Evolutionary conservation across 78 protist species (phyloP), one percentile per base, ranked within the genome.

Genomic region (Pigoraptor vietnamica): DNA sequence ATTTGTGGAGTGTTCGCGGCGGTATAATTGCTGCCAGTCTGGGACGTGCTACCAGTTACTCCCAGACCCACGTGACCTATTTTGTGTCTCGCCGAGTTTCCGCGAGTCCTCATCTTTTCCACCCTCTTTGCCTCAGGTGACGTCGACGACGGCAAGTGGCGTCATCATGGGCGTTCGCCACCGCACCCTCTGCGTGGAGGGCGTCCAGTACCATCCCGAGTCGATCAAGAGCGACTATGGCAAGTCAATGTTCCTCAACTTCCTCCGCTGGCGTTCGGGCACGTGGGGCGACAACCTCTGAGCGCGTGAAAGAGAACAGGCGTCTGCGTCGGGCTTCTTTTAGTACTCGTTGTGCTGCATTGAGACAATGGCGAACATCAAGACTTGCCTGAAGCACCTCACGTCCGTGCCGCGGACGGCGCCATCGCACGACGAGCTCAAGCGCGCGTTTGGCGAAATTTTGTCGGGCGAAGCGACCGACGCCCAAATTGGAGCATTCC

Each of bases 191-290:
- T 2, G 29, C 24, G 79, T 91, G 82, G 92, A 84, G 35, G 96
- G 94, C 39, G 96, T 94, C 9, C 96, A 94, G 87, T 94, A 88
- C 90, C 96, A 94, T 34, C 96, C 96, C 19, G 96, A 94, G 56
- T 89, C 92, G 36, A 92, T 94, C n/a, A 79, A 79, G 84, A 25
- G 34, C 32, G 84, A 79, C 34, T 14, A 89, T 23, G 93, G 93
- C 87, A 33, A 36, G 86, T 32, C 23, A 9, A 92, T 92, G 93
- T 39, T 92, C 37, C 67, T 2, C 37, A 92, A 92, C 86, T 92
- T 92, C 37, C 81, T 92, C 32, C 0, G n/a, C 23, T 92, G 39
- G 38, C 23, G 34, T 55, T 38, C 86, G 14, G 93, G 93, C 40
- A 79, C 90, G 40, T 92, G 93, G 93, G 89, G 34, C 37, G 89